A percentile compares a stretch with the other conserved stretches of the same genome.
phyloP scores from a whole-genome alignment of 2,329 filamentous ascomycete genomes.

The Atkinsonella hypoxylon region DNA sequence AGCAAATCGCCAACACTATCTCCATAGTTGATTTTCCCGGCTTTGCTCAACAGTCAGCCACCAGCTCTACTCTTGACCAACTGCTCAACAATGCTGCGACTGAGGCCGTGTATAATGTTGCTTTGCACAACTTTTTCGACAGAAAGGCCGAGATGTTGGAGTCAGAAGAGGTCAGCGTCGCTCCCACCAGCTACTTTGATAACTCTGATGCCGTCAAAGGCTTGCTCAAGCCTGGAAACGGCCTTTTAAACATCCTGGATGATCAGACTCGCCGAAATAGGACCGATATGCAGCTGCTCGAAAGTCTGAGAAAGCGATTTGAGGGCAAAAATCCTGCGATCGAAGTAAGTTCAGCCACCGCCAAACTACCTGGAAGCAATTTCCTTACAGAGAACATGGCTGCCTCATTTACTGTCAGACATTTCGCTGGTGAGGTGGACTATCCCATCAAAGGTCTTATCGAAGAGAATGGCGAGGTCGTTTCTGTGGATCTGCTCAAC shows the following conservation, averaged over 20 bases:
- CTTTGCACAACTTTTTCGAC: slow-evolving; percentile 92
- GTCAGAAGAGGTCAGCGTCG: slow-evolving; percentile 80
- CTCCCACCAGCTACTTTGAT: slow-evolving; percentile 93
- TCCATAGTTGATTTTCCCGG: slow-evolving; percentile 95
- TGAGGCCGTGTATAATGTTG: slow-evolving; percentile 86
- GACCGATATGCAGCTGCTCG: slow-evolving; percentile 79
- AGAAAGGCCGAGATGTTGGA: slow-evolving; percentile 87
- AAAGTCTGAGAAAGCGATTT: slow-evolving; percentile 84
- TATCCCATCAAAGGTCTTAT: slow-evolving; percentile 79
- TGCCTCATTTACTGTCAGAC: slow-evolving; percentile 78
- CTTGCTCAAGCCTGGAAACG: slow-evolving; percentile 83
- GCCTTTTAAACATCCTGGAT: slow-evolving; percentile 84
- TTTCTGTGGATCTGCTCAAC: slow-evolving; percentile 92
- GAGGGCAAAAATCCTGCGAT: slow-evolving; percentile 91
- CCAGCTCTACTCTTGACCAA: slow-evolving; percentile 79
- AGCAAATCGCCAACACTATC: slow-evolving; percentile 82
- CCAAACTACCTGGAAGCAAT: slow-evolving; percentile 75
- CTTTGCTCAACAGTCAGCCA: slow-evolving; percentile 74
- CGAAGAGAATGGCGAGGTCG: slow-evolving; percentile 92
- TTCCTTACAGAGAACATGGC: slow-evolving; percentile 73
- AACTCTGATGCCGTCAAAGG: slow-evolving; percentile 91
- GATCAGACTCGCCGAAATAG: slow-evolving; percentile 87
- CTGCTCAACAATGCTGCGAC: slow-evolving; percentile 89
- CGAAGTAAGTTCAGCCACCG: slow-evolving; percentile 59
- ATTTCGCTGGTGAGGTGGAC: slow-evolving; percentile 94